These are phyloP conservation scores for Acorus calamus DNA, from an alignment of 106 monocot species.

Conservation along the genomic window DNA sequence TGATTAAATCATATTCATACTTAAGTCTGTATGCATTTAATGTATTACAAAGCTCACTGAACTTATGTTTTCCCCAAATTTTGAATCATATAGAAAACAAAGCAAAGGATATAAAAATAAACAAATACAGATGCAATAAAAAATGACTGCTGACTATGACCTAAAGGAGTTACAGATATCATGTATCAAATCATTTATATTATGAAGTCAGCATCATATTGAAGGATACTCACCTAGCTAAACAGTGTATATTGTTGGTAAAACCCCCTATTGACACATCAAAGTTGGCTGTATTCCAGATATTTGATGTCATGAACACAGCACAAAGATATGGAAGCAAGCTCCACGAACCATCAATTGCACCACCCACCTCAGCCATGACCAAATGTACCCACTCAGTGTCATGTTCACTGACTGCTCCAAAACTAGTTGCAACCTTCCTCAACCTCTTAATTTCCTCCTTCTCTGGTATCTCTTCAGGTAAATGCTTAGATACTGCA, in stretches of 20 bases:
- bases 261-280: conserved; percentile 69
- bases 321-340: conserved; percentile 85
- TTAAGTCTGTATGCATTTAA: no score
- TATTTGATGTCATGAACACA: conserved; percentile 60
- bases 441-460: conserved; percentile 61
- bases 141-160: no score
- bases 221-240: conserved; percentile 51
- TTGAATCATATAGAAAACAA: no score
- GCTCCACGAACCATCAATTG: conserved; percentile 69
- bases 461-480: conserved; percentile 69
- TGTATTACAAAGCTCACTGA: no score
- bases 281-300: conserved; percentile 60
- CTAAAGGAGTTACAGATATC: no score
- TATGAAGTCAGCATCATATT: no score
- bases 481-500: conserved; percentile 59
- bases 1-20: no score
- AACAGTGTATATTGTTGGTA: conserved; percentile 73
- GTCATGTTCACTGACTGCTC: conserved; percentile 50
- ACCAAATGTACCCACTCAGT: conserved; percentile 77
- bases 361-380: conserved; percentile 48
- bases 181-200: no score
- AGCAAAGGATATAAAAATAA: no score
- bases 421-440: conserved; percentile 44
- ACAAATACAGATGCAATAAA: no score
- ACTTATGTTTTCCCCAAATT: no score